phyloP scores from a whole-genome alignment of 345 rosid genomes.

The Jatropha curcas region DNA sequence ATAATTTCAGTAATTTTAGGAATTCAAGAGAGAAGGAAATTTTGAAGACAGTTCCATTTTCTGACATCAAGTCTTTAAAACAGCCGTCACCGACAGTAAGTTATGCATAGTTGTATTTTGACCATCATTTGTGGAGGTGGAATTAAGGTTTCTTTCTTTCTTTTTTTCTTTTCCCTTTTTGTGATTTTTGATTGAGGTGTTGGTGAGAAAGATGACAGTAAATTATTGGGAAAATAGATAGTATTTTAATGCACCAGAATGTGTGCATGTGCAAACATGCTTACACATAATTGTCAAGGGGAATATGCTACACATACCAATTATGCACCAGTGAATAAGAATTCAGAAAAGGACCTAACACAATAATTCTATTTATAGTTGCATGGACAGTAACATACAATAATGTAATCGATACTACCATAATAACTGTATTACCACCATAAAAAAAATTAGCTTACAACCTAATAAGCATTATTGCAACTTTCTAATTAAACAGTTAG shows the following conservation, averaged over 20 bases:
- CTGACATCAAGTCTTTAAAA: not conserved
- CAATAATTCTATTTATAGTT: not conserved
- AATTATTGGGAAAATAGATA: not conserved
- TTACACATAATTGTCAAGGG: no score
- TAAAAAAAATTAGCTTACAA: not conserved
- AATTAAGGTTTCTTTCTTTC: not conserved
- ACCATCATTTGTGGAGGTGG: not conserved
- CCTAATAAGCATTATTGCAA: not conserved
- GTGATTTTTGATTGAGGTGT: not conserved
- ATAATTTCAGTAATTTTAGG: not conserved
- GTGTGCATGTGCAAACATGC: no score
- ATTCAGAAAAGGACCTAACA: not conserved
- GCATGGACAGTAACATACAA: not conserved
- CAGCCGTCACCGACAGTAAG: not conserved
- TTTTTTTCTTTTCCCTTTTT: not conserved
- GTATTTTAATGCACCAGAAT: no score
- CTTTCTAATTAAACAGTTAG: constrained; percentile 1
- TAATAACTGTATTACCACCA: not conserved
- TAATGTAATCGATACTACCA: not conserved
- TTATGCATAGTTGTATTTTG: not conserved
- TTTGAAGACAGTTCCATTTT: not conserved
- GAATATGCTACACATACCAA: not conserved
- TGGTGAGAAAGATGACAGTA: not conserved
- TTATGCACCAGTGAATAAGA: not conserved
- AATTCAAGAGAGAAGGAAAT: not conserved